phyloP scores from a whole-genome alignment of 2,329 filamentous ascomycete species.

The Neofusicoccum laricinum region DNA sequence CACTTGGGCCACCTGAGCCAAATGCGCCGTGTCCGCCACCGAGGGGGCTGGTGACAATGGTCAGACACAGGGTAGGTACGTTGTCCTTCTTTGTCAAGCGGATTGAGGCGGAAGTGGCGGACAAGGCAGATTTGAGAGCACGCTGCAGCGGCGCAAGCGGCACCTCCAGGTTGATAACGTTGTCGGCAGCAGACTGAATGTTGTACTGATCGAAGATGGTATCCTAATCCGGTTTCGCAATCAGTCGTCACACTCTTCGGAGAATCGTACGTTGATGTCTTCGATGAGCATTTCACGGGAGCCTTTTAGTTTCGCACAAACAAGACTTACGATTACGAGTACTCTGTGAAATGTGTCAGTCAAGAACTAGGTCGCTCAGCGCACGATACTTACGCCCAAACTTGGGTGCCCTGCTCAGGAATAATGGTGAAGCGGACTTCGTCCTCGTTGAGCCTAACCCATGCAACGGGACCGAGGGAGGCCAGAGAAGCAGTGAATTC shows the following conservation, averaged over 20 bases:
- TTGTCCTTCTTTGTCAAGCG: conserved; percentile 91
- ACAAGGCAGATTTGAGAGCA: conserved; percentile 83
- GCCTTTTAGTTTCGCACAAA: too few relatives aligned
- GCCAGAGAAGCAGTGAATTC: conserved; percentile 62
- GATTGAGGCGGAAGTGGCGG: conserved; percentile 77
- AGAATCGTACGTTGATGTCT: too few relatives aligned
- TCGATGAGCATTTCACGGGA: too few relatives aligned
- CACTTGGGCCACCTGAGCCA: conserved; percentile 25
- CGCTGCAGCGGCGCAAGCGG: conserved; percentile 84
- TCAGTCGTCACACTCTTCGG: not conserved
- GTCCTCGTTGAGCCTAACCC: conserved; percentile 85
- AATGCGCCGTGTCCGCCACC: conserved; percentile 46
- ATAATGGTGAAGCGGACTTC: conserved; percentile 93
- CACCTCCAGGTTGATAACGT: conserved; percentile 95
- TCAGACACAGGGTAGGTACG: conserved; percentile 82
- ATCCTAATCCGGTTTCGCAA: conserved; percentile 52
- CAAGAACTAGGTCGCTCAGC: not conserved
- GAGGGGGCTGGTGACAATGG: conserved; percentile 74
- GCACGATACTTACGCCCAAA: conserved; percentile 74
- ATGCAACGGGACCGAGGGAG: conserved; percentile 76
- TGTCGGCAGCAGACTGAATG: conserved; percentile 81
- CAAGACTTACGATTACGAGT: conserved; percentile 38
- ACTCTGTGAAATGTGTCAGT: conserved; percentile 33
- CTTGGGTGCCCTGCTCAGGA: conserved; percentile 89
- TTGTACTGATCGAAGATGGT: conserved; percentile 84